A percentile compares a stretch with the other conserved stretches of the same genome.
Evolutionary conservation across 805 yeast species (phyloP).

Genomic region (Starmerella geochares): DNA sequence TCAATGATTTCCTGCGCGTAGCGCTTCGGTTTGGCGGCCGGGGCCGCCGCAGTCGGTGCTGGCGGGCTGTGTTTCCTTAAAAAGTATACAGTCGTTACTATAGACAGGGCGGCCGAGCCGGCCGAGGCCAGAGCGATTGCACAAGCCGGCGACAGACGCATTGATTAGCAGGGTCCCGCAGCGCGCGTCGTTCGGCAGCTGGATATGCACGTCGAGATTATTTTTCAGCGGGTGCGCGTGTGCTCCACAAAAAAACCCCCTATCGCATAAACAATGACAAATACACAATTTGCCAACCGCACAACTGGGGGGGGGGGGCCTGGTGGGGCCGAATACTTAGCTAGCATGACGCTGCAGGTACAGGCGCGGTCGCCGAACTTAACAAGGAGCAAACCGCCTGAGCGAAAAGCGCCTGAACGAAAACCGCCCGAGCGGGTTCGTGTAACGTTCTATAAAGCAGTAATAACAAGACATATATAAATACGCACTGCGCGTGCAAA

Average conservation of each 20-base stretch:
- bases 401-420: too few species aligned
- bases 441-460: too few species aligned
- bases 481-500: too few species aligned
- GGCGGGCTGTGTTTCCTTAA: background rate
- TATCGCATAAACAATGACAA: background rate
- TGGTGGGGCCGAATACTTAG: too few species aligned
- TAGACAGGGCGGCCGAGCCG: conserved; percentile 7
- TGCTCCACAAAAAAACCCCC: background rate
- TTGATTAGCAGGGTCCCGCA: background rate
- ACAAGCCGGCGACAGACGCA: background rate
- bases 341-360: too few species aligned
- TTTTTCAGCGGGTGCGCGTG: too few species aligned
- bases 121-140: conserved; percentile 9
- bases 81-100: conserved; percentile 1
- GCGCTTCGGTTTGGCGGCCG: conserved; percentile 7
- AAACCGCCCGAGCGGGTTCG: too few species aligned
- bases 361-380: too few species aligned
- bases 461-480: too few species aligned
- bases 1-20: conserved; percentile 63
- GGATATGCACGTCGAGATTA: background rate
- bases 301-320: too few species aligned
- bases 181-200: background rate
- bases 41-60: background rate
- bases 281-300: too few species aligned
- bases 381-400: too few species aligned